Conservation (phyloP, 768 basidiomycete species). For the Tephrocybe sp. region DNA sequence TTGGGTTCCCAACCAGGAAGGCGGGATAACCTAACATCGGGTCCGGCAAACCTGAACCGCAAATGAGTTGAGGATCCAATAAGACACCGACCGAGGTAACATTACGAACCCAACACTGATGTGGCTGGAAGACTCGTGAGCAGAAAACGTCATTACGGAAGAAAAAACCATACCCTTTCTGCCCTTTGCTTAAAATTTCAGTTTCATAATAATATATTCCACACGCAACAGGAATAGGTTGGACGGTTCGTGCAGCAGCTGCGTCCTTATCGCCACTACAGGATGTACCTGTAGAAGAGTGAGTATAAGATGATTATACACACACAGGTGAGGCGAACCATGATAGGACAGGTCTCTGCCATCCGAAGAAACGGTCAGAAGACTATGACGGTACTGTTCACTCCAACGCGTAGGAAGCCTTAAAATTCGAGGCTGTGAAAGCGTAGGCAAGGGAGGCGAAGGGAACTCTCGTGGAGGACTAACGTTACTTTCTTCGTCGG, state of each 20-base stretch:
- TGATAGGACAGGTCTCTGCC: slow-evolving; percentile 74
- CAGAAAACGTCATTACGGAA: slow-evolving; percentile 3
- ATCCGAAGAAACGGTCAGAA: slow-evolving; percentile 61
- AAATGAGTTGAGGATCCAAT: neutral
- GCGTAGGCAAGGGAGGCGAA: slow-evolving; percentile 21
- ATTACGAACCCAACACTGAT: slow-evolving; percentile 74
- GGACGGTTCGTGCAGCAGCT: slow-evolving; percentile 74
- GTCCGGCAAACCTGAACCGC: slow-evolving; percentile 59
- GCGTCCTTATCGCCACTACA: slow-evolving; percentile 76
- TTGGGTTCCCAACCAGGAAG: slow-evolving; percentile 84
- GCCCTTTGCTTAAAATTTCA: slow-evolving; percentile 74
- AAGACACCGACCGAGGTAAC: neutral
- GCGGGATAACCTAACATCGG: slow-evolving; percentile 62
- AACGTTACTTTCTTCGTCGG: slow-evolving; percentile 63
- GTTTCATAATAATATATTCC: slow-evolving; percentile 97
- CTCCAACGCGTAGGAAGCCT: slow-evolving; percentile 78
- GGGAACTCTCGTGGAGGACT: slow-evolving; percentile 45
- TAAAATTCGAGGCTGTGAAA: slow-evolving; percentile 41
- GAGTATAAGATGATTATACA: neutral
- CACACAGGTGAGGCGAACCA: slow-evolving; percentile 36
- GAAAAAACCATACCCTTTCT: slow-evolving; percentile 61
- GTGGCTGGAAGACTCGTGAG: slow-evolving; percentile 42
- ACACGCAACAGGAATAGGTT: slow-evolving; percentile 78
- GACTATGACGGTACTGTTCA: slow-evolving; percentile 57
- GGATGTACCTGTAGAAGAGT: slow-evolving; percentile 37